Base-by-base conservation (phyloP, 2,329 filamentous ascomycete genomes). In the Tolypocladium amazonense region DNA sequence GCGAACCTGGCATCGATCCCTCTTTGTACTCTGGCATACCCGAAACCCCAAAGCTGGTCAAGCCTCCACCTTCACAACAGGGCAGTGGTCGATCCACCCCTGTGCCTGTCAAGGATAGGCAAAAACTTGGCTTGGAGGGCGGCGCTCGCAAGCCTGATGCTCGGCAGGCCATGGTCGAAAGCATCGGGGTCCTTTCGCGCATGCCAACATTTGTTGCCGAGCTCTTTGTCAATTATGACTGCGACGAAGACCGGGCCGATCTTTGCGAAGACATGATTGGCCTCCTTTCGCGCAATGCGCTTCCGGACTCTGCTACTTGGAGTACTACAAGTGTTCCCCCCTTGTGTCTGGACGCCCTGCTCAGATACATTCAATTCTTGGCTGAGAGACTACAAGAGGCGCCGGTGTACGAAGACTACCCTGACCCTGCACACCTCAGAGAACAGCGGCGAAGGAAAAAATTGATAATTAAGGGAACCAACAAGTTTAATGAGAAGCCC, bases 261-360 rank as follows among this genome's bases (percentile, higher is more conserved):
- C 77, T 99, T 6, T 99, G 94, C 69, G 90, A 96, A 76, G 95
- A 99, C 69, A 89, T 97, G 83, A 86, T 99, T 62, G 93, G 94
- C 0, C 81, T 99, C 39, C 78, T 99, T 20, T 93, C 94, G 25
- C 85, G 94, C 61, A 99, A 97, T 71, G 94, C 94, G 2, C 89
- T 99, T 64, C 95, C 94, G 0, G 94, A 99, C 72, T 96, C 94
- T 11, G 94, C 93, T 7, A 97, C 92, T 7, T 99, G 94, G 94
- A 99, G 95, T 72, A 99, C 94, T 14, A 97, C 93, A 6, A 99
- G 96, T 70, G 95, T 99, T 1, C 94, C 94, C 20, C 94, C 94
- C 0, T 78, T 99, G 3, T 99, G 94, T 68, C 79, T 99, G 27
- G 94, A 99, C 75, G 92, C 94, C 12, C 79, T 99, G 14, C 79